phyloP scores from a whole-genome alignment of 2,329 filamentous ascomycete species.

The Calonectria montana region DNA sequence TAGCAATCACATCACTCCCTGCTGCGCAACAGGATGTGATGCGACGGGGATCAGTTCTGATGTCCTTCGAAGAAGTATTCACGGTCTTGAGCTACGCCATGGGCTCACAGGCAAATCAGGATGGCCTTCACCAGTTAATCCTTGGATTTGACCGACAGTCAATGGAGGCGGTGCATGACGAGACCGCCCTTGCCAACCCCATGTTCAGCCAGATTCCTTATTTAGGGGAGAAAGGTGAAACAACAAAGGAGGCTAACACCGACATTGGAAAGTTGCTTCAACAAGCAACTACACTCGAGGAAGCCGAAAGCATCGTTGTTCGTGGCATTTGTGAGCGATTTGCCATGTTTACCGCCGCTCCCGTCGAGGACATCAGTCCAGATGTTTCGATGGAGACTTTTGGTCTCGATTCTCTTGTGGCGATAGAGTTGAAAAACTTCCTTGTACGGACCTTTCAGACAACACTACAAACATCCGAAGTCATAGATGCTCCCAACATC shows the following conservation, averaged over 20 bases:
- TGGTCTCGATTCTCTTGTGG: conserved; percentile 29
- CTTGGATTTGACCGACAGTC: conserved; percentile 28
- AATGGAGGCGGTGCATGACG: conserved; percentile 22
- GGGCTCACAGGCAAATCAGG: conserved; percentile 3
- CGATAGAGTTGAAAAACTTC: conserved; percentile 33
- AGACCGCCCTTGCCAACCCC: conserved; percentile 21
- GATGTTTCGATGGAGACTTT: conserved; percentile 26
- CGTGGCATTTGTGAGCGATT: conserved; percentile 23
- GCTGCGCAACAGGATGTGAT: conserved; percentile 19
- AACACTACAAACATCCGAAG: conserved; percentile 28
- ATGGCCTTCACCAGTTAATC: conserved; percentile 18
- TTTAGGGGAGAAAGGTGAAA: conserved; percentile 15
- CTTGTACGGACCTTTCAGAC: conserved; percentile 24
- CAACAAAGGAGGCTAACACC: conserved; percentile 6
- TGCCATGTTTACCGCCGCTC: conserved; percentile 27
- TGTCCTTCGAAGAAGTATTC: conserved; percentile 27
- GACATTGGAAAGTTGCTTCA: conserved; percentile 24
- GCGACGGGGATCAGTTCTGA: conserved; percentile 22
- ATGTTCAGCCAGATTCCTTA: conserved; percentile 25
- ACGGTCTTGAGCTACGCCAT: conserved; percentile 22
- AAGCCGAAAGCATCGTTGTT: conserved; percentile 21
- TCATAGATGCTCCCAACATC: conserved; percentile 26
- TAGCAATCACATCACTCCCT: conserved; percentile 23
- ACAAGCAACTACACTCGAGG: conserved; percentile 15
- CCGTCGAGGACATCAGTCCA: conserved; percentile 23